Conservation (phyloP, 2,329 filamentous ascomycete species). For the Cercospora canescens region DNA sequence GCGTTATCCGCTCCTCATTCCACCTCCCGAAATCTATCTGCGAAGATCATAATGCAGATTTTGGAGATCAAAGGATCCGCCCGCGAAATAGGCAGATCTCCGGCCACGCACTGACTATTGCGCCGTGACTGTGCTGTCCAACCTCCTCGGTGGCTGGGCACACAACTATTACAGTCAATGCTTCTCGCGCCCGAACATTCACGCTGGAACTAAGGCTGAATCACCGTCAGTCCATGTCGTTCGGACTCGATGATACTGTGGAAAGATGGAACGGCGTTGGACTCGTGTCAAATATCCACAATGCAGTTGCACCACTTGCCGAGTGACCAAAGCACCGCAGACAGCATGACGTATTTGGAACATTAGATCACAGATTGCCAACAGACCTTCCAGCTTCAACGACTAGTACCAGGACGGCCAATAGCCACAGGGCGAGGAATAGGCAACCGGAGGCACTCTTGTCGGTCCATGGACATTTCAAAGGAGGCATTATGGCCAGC, state of each 20-base stretch:
- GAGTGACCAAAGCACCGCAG: background rate
- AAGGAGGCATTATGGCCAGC: background rate
- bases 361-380: background rate
- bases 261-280: background rate
- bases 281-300: background rate
- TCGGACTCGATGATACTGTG: background rate
- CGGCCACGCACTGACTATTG: background rate
- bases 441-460: background rate
- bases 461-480: background rate
- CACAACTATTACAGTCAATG: background rate
- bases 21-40: background rate
- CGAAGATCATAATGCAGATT: background rate
- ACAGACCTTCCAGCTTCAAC: background rate
- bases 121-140: background rate
- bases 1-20: background rate
- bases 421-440: background rate
- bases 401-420: background rate
- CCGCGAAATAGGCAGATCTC: background rate
- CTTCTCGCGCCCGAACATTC: background rate
- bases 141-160: background rate
- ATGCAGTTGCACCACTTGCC: background rate
- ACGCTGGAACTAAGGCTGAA: background rate
- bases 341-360: background rate
- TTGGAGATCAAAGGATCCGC: background rate
- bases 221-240: background rate